Conservation (phyloP, 176 grass and related monocot species). For the Carex littledalei region DNA sequence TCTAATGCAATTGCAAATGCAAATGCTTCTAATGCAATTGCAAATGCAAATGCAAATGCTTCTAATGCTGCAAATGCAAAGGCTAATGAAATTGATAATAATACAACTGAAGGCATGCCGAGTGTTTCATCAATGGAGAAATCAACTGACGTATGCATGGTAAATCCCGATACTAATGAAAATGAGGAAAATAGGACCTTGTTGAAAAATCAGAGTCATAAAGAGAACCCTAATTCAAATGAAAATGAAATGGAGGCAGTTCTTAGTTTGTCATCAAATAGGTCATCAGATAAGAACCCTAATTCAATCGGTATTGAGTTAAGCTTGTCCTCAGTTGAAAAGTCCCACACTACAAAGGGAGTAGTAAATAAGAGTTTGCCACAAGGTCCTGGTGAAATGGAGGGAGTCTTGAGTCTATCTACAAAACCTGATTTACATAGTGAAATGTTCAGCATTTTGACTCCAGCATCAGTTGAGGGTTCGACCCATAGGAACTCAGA, state of each 20-base stretch:
- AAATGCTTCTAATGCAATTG: background rate
- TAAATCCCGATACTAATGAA: background rate
- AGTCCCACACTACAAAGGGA: background rate
- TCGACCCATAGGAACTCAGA: background rate
- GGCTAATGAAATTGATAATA: background rate
- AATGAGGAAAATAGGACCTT: background rate
- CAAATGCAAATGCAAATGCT: constrained; percentile 5
- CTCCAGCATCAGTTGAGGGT: background rate
- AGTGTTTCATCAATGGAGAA: background rate
- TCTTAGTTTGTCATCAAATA: constrained; percentile 18
- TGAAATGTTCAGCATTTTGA: constrained; percentile 22
- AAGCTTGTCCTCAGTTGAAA: constrained; percentile 18
- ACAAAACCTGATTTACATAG: background rate
- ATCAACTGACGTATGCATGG: background rate
- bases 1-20: background rate
- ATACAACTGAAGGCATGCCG: background rate
- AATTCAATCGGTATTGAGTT: background rate
- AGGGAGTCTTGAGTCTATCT: constrained; percentile 13
- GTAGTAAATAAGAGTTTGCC: background rate
- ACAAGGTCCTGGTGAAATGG: background rate
- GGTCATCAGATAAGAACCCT: background rate
- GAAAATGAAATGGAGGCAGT: background rate
- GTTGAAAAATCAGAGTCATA: background rate
- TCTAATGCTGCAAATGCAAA: constrained; percentile 16
- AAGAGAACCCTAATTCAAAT: background rate